Evolutionary conservation across 495 filamentous ascomycete genomes (phyloP).

Genomic region (Neurospora discreta): DNA sequence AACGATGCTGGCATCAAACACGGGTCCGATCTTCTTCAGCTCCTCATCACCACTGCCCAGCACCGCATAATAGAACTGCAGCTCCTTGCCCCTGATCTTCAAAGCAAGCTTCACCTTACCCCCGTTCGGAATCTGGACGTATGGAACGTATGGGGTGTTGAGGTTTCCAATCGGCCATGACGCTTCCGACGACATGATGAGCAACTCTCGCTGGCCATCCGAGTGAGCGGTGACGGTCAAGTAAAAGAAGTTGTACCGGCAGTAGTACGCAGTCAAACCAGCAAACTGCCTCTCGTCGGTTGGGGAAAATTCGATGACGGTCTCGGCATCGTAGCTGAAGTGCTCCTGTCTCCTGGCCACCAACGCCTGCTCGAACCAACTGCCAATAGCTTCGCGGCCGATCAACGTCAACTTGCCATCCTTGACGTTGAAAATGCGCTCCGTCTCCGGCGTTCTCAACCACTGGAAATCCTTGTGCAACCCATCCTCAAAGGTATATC

Average conservation of each 20-base stretch:
- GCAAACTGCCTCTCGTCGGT: constrained; percentile 45
- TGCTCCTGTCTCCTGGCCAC: constrained; percentile 43
- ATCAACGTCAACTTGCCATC: constrained; percentile 31
- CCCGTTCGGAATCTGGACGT: constrained; percentile 34
- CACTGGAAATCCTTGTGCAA: constrained; percentile 45
- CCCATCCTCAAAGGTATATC: constrained; percentile 35
- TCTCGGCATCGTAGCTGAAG: constrained; percentile 47
- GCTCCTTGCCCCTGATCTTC: constrained; percentile 31
- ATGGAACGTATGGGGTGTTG: constrained; percentile 18
- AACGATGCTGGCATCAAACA: constrained; percentile 41
- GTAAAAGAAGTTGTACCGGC: constrained; percentile 49
- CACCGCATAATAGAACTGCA: constrained; percentile 41
- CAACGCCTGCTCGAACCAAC: constrained; percentile 46
- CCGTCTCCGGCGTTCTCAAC: constrained; percentile 43
- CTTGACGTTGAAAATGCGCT: constrained; percentile 36
- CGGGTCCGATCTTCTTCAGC: constrained; percentile 38
- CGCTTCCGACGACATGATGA: constrained; percentile 39
- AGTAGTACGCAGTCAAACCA: constrained; percentile 46
- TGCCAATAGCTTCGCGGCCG: constrained; percentile 40
- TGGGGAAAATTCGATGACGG: constrained; percentile 38
- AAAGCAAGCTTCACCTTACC: constrained; percentile 40
- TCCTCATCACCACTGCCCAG: constrained; percentile 25
- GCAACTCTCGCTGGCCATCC: constrained; percentile 41
- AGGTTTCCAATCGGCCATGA: constrained; percentile 39
- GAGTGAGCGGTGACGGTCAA: constrained; percentile 42